phyloP scores from a whole-genome alignment of 768 basidiomycete species.

The Termitomyces sp. region DNA sequence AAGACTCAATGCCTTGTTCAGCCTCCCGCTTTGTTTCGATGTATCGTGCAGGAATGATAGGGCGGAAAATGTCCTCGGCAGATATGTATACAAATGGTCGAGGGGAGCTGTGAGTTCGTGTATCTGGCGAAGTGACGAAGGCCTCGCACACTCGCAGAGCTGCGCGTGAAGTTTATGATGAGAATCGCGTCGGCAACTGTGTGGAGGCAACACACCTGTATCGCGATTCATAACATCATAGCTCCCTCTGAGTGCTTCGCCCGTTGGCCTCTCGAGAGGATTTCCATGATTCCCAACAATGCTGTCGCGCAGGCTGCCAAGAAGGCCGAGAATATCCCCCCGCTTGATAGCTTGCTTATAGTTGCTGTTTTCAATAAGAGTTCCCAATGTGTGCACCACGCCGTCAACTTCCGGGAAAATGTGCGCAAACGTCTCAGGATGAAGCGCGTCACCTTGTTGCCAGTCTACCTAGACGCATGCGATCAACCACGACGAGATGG shows the following conservation, averaged over 20 bases:
- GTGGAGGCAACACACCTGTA: conserved; percentile 54
- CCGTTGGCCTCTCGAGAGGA: conserved; percentile 49
- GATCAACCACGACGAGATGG: conserved; percentile 3
- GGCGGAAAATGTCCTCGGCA: conserved; percentile 90
- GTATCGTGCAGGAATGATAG: conserved; percentile 80
- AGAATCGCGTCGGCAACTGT: neutral
- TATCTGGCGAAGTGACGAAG: conserved; percentile 45
- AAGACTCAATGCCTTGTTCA: conserved; percentile 59
- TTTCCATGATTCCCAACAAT: conserved; percentile 37
- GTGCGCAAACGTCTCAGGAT: conserved; percentile 65
- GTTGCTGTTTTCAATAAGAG: conserved; percentile 69
- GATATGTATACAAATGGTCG: conserved; percentile 92
- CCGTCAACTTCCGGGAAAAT: conserved; percentile 64
- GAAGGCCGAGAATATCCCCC: conserved; percentile 48
- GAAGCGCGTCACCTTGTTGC: conserved; percentile 78
- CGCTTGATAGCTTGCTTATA: conserved; percentile 76
- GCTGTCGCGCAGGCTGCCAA: conserved; percentile 36
- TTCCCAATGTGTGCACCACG: conserved; percentile 92
- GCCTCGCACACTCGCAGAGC: conserved; percentile 77
- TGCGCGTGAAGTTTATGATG: conserved; percentile 18
- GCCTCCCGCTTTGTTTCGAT: conserved; percentile 94
- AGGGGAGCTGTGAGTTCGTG: conserved; percentile 23
- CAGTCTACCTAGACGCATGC: conserved; percentile 66
- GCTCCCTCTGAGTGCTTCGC: conserved; percentile 29
- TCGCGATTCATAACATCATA: conserved; percentile 89